Percentiles rank a stretch among this genome's conserved stretches.
Evolutionary conservation across 2,329 filamentous ascomycete species (phyloP).

Genomic region (Cladosporium sp.): DNA sequence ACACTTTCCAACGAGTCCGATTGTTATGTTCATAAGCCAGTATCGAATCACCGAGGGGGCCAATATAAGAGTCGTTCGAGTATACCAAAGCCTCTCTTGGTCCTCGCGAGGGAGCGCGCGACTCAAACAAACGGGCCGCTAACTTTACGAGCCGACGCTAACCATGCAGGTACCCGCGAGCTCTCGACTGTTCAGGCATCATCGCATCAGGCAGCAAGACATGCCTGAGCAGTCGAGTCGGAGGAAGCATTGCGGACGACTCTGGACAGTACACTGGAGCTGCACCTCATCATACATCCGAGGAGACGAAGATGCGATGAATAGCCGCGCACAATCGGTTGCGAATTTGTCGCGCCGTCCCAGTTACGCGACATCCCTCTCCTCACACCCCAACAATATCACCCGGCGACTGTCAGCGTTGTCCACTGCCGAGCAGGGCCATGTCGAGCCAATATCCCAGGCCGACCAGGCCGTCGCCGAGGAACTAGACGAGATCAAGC

Average conservation of each 20-base stretch:
- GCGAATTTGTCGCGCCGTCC: conserved; percentile 22
- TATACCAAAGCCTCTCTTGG: not conserved
- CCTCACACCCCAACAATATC: conserved; percentile 50
- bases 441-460: conserved; percentile 53
- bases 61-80: not conserved
- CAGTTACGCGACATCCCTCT: conserved; percentile 46
- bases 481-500: conserved; percentile 95
- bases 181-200: not conserved
- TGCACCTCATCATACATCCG: not conserved
- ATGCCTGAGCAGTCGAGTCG: not conserved
- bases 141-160: not conserved
- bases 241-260: not conserved
- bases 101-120: not conserved
- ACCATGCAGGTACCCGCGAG: not conserved
- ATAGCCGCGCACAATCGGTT: conserved; percentile 40
- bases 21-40: not conserved
- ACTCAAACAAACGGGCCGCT: not conserved
- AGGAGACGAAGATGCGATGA: conserved; percentile 44
- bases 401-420: conserved; percentile 68
- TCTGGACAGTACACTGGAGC: not conserved
- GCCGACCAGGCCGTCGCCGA: conserved; percentile 77
- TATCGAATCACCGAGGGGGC: not conserved
- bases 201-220: not conserved
- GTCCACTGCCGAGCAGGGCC: conserved; percentile 64
- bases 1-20: not conserved